Base-by-base conservation (phyloP, 306 rosid genomes). In the Citrullus mucosospermus region DNA sequence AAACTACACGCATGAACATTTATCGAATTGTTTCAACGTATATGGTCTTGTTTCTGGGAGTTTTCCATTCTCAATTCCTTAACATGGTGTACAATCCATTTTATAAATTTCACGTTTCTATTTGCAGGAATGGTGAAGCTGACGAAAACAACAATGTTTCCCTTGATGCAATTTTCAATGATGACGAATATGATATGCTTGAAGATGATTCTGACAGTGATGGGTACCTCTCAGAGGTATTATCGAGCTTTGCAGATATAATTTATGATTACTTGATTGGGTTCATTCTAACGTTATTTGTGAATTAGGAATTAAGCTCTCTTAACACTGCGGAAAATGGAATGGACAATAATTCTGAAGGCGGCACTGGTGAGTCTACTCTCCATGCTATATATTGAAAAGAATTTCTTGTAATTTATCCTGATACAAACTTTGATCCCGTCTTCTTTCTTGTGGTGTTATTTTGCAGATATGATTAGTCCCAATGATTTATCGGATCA, bases 201-300 rank as follows among this genome's bases (percentile, higher is more conserved):
- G 90, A 79, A 78, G 92, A 87, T 73, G 92, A 90, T 85, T 91
- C 96, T 0, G 96, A 86, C 44, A 91, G 96, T 59, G 99, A 92
- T 83, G 97, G 89, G 65, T 95, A 84, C 88, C 90, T 95, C 83
- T 87, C 97, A 30, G 97, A 92, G 97, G 98, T 95, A 83, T 63
- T 22, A 79, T 41, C 8, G 6, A 34, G 34, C 78, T 38, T 44
- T 67, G 17, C 75, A 2, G 56, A 43, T 39, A 10, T 10, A 15
- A 61, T 38, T 17, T 44, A 80, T 78, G 80, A 32, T 75, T 66
- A 46, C 60, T 75, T 50, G 22, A 6, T 83, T 60, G 69, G 61
- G 15, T 32, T 53, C 39, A 65, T 61, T 82, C 84, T 69, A 81
- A 79, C 79, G 62, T 56, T 76, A 50, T 59, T 60, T 69, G 77